A percentile compares a stretch with the other conserved stretches of the same genome.
Conservation (phyloP, 345 rosid species). For the Gossypium mustelinum region DNA sequence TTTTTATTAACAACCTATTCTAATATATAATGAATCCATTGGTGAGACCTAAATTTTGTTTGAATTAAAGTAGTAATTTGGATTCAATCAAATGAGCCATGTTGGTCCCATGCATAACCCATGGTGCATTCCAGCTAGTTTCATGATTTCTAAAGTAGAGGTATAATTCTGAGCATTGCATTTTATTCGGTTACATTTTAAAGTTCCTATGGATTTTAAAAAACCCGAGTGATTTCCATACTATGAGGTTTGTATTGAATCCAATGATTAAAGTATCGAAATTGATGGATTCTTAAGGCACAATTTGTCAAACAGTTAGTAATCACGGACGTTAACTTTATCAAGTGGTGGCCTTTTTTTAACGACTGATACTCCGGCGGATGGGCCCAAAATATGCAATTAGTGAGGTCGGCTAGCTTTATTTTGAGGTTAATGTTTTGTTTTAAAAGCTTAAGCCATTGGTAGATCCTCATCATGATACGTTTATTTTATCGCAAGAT, state of each 20-base stretch:
- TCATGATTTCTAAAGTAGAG: background rate
- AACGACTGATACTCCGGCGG: background rate
- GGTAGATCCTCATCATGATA: background rate
- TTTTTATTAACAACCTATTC: background rate
- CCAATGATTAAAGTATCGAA: conserved; percentile 8
- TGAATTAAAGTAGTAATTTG: background rate
- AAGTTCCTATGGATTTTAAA: background rate
- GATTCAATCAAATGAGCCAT: background rate
- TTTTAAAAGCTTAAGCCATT: background rate
- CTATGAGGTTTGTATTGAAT: background rate
- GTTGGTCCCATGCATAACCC: background rate
- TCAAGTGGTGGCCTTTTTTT: background rate
- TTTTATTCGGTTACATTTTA: background rate
- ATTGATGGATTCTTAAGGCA: background rate
- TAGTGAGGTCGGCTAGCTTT: background rate
- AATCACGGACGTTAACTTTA: background rate
- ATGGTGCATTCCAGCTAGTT: conserved; percentile 11
- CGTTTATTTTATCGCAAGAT: background rate
- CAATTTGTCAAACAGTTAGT: background rate
- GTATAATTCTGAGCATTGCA: background rate
- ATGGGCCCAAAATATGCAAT: conserved; percentile 1
- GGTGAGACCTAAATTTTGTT: background rate
- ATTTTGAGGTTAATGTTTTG: conserved; percentile 5
- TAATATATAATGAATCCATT: background rate
- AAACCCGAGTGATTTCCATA: background rate